Base-by-base conservation (phyloP, 345 rosid species). In the Anacardium occidentale region DNA sequence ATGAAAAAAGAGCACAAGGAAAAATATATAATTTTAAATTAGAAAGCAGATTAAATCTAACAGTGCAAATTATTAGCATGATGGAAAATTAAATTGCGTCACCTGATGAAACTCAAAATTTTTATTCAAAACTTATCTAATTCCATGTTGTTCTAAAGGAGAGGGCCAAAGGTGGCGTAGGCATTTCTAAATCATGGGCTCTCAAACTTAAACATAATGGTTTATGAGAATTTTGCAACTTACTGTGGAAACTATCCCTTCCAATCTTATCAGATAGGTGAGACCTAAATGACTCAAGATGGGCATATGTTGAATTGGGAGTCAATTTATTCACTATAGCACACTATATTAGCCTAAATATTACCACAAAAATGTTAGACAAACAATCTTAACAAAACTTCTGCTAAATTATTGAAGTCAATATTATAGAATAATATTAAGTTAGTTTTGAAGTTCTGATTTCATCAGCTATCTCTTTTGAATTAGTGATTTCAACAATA, bases 141-240 rank as follows among this genome's bases (percentile, higher is more conserved):
- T 89, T 66, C 72, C 94, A 69, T 84, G 77, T 57, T 83, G 75
- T 70, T 71, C 88, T 44, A 86, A 60, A 13, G 96, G 91, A 60
- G 89, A 94, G 88, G 58, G 94, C 83, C 72, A 84, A 66, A 73
- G 97, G 97, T 69, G 98, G 96, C 96, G 87, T 90, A 54, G 94
- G 98, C 93, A 94, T 84, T 79, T 90, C 97, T 69, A 85, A 75
- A 85, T 94, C 97, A 76, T 83, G 78, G 29, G 71, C 61, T 69
- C 82, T 81, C 44, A 85, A 65, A 80, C 80, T 77, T 42, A 77
- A 79, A 51, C 89, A 84, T 57, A 75, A 68, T 22, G 71, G 71
- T 44, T 66, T 60, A 21, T 74, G 69, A 51, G 84, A 69, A 62
- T 59, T 56, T 64, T 74, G 79, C 74, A 83, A 64, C 59, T 77